A percentile compares a stretch with the other conserved stretches of the same genome.
Evolutionary conservation across 805 yeast species (phyloP).

Genomic region (Hanseniaspora lindneri): DNA sequence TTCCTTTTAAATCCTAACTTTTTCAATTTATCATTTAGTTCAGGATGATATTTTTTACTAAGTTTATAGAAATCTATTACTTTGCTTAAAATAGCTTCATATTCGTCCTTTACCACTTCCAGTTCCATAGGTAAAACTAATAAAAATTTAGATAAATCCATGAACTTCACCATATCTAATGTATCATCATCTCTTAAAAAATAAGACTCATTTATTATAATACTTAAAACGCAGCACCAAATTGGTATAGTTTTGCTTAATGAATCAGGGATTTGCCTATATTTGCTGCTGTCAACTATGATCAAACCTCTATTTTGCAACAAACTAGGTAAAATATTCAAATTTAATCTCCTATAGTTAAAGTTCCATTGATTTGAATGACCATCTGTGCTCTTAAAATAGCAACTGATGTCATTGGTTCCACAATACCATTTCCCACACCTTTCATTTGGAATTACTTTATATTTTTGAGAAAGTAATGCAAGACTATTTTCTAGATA

Average conservation of each 20-base stretch:
- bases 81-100: background rate
- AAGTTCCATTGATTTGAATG: slow-evolving; percentile 75
- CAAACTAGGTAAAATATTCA: slow-evolving; percentile 51
- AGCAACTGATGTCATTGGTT: slow-evolving; percentile 40
- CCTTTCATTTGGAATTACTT: slow-evolving; percentile 62
- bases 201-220: slow-evolving; percentile 28
- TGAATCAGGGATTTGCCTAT: slow-evolving; percentile 78
- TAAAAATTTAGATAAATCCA: background rate
- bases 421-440: slow-evolving; percentile 80
- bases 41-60: background rate
- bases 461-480: slow-evolving; percentile 32
- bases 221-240: slow-evolving; percentile 76
- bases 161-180: background rate
- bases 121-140: slow-evolving; percentile 3
- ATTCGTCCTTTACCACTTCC: slow-evolving; percentile 1
- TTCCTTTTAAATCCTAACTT: background rate
- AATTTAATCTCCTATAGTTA: slow-evolving; percentile 57
- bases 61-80: background rate
- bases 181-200: background rate
- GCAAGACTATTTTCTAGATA: slow-evolving; percentile 33
- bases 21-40: background rate
- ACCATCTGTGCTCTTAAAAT: slow-evolving; percentile 88
- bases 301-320: slow-evolving; percentile 36
- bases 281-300: slow-evolving; percentile 77
- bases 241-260: slow-evolving; percentile 78